Evolutionary conservation across 768 basidiomycete species (phyloP), one percentile per base, ranked within the genome.

Genomic region (Naganishia friedmannii): DNA sequence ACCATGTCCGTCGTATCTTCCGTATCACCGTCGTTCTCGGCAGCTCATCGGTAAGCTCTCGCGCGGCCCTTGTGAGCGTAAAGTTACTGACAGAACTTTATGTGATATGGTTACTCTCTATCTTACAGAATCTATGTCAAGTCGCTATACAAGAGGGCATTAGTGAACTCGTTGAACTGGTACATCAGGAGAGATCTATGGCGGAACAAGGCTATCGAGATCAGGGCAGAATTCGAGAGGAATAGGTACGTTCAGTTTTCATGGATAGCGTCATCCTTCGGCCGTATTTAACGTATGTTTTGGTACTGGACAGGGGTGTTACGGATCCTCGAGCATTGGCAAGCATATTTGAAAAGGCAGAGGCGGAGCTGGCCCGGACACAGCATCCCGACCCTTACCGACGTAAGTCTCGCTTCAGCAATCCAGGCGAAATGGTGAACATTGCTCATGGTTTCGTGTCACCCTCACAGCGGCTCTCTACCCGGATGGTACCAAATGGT

Each of bases 371-470:
- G 23, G 89, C 87, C 2, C 81, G 80, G 34, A 86, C 81, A 76
- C 83, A 83, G 67, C 95, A 98, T 79, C 94, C 93, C 28, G 95
- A 97, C 82, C 94, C 95, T 48, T 93, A 93, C 81, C 89, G 90
- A 79, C 82, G 94, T 97, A 81, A 83, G 93, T 88, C 15, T 42
- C 48, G 48, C 23, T 51, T 29, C 26, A 54, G 17, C 37, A 3
- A 57, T 48, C 17, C 34, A 31, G 56, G 37, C 17, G 12, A 69
- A 66, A n/a, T 32, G 37, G 54, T 29, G 51, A 67, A 72, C 46
- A 70, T 45, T 53, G 32, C 54, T 42, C 42, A 10, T 23, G 13
- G 31, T 17, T 46, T 10, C 32, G 42, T 17, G 31, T 45, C 29
- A 31, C 28, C 48, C 17, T 23, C 73, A 48, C 72, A 97, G 94